Evolutionary conservation across 495 filamentous ascomycete genomes (phyloP).

Genomic region (Aspergillus egyptiacus): DNA sequence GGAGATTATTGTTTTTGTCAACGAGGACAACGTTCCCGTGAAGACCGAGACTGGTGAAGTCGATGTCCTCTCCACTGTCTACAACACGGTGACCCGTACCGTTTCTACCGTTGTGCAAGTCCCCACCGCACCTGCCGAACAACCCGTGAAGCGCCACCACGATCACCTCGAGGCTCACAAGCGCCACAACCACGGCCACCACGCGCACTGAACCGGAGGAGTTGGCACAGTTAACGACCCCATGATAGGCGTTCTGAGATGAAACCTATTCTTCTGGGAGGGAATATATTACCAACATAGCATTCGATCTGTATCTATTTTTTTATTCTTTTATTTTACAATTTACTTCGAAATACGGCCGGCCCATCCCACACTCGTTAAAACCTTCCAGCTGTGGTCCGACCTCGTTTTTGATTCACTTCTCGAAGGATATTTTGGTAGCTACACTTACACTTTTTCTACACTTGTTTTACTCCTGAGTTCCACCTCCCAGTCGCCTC

Average conservation of each 20-base stretch:
- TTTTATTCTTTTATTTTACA: neutral
- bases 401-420: constrained; percentile 7
- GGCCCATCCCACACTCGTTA: constrained; percentile 3
- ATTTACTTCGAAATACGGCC: constrained; percentile 1
- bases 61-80: constrained; percentile 20
- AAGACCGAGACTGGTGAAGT: constrained; percentile 22
- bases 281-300: neutral
- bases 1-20: constrained; percentile 34
- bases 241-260: constrained; percentile 5
- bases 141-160: constrained; percentile 21
- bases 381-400: neutral
- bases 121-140: constrained; percentile 19
- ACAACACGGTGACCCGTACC: constrained; percentile 8
- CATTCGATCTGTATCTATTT: neutral
- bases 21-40: constrained; percentile 21
- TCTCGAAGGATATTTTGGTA: constrained; percentile 7
- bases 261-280: neutral
- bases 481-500: neutral
- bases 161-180: constrained; percentile 16
- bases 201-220: constrained; percentile 2
- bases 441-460: constrained; percentile 5
- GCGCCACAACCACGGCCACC: constrained; percentile 24
- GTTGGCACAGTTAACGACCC: neutral
- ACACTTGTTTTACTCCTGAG: neutral
- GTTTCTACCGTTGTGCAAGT: constrained; percentile 24